phyloP scores from a whole-genome alignment of 2,329 filamentous ascomycete species.

The Xylaria arbuscula region DNA sequence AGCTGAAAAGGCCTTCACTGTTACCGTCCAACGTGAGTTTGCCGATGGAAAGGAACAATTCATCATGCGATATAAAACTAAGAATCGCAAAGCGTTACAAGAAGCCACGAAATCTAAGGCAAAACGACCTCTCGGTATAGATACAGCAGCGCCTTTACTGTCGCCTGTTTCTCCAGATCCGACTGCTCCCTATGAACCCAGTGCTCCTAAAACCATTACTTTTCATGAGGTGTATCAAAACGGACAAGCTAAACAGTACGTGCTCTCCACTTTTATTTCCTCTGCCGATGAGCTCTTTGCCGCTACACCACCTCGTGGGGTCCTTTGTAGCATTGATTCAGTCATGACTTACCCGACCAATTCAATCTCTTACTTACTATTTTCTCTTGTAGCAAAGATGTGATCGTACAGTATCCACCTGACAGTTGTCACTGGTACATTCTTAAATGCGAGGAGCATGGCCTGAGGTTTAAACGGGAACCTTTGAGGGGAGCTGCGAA shows the following conservation, averaged over 20 bases:
- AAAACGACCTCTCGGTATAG: constrained; percentile 27
- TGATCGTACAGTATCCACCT: constrained; percentile 41
- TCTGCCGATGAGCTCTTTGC: background rate
- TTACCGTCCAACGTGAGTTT: constrained; percentile 34
- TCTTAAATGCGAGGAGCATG: constrained; percentile 54
- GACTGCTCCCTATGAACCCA: constrained; percentile 9
- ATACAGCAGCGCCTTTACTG: constrained; percentile 22
- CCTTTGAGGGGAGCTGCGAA: constrained; percentile 54
- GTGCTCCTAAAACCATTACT: constrained; percentile 45
- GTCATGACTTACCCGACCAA: no score
- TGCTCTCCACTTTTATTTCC: background rate
- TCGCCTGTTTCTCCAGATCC: constrained; percentile 33
- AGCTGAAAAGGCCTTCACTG: constrained; percentile 25
- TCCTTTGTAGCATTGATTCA: no score
- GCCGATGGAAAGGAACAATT: constrained; percentile 34
- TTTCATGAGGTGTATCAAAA: constrained; percentile 53
- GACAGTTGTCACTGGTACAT: constrained; percentile 55
- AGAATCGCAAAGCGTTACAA: constrained; percentile 35
- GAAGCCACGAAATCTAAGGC: constrained; percentile 17
- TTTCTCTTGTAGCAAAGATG: constrained; percentile 42
- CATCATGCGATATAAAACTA: constrained; percentile 39
- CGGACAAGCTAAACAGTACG: constrained; percentile 47
- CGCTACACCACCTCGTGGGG: no score
- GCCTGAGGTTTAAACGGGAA: constrained; percentile 51
- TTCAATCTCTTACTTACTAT: background rate